A percentile compares a stretch with the other conserved stretches of the same genome.
Conservation (phyloP, 2,329 filamentous ascomycete genomes). For the Colletotrichum lindemuthianum region DNA sequence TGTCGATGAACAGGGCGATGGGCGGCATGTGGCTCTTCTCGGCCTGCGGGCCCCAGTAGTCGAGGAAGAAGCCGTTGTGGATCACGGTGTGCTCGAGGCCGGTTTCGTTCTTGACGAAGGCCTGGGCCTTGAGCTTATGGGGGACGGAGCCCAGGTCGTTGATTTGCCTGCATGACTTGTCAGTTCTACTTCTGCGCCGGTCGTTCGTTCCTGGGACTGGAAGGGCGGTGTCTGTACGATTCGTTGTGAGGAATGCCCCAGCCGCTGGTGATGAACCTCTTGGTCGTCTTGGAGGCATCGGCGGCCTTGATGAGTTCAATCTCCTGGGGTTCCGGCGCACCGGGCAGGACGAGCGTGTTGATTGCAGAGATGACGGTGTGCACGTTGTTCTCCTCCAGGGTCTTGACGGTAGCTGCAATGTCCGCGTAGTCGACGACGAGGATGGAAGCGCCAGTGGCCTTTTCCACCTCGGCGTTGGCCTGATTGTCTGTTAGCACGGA, state of each 20-base stretch:
- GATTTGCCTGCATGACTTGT: neutral
- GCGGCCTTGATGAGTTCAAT: slow-evolving; percentile 56
- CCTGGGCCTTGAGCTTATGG: slow-evolving; percentile 24
- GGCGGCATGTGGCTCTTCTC: slow-evolving; percentile 50
- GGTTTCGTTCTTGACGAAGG: slow-evolving; percentile 43
- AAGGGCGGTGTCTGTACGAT: slow-evolving; percentile 39
- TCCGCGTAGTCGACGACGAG: slow-evolving; percentile 43
- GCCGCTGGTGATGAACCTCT: slow-evolving; percentile 54
- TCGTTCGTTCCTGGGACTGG: neutral
- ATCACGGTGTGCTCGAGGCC: slow-evolving; percentile 51
- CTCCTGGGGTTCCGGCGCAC: slow-evolving; percentile 43
- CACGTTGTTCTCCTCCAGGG: slow-evolving; percentile 49
- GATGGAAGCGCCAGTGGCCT: slow-evolving; percentile 40
- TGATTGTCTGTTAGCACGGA: neutral
- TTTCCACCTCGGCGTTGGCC: slow-evolving; percentile 37
- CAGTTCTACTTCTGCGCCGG: neutral
- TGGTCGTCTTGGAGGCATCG: slow-evolving; percentile 48
- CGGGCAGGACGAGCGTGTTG: slow-evolving; percentile 42
- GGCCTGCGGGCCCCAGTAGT: slow-evolving; percentile 54
- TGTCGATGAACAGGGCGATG: slow-evolving; percentile 54
- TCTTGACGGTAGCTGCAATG: slow-evolving; percentile 36
- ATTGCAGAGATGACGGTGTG: slow-evolving; percentile 57
- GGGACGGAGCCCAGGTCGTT: slow-evolving; percentile 14
- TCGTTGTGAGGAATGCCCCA: slow-evolving; percentile 49
- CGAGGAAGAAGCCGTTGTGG: slow-evolving; percentile 55